Evolutionary conservation across 2,329 filamentous ascomycete species (phyloP).

Genomic region (Monosporascus sp.): DNA sequence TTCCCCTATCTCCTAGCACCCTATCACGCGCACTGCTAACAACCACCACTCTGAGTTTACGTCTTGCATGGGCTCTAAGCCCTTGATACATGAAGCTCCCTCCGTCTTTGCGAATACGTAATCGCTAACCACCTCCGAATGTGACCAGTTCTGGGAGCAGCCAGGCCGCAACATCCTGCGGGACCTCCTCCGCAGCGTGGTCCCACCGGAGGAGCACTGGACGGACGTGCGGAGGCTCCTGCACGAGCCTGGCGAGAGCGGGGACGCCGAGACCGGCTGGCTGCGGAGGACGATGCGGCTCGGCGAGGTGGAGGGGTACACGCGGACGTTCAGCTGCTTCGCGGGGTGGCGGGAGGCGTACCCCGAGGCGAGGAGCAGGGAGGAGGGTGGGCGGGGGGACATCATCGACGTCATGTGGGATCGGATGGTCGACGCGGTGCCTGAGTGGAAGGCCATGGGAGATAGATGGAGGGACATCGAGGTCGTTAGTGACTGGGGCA

Average conservation of each 20-base stretch:
- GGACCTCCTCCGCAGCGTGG: conserved; percentile 44
- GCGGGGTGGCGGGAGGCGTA: conserved; percentile 54
- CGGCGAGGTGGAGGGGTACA: conserved; percentile 56
- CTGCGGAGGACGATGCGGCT: conserved; percentile 50
- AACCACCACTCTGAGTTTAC: too few species aligned
- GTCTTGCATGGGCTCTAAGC: too few species aligned
- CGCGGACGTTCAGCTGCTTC: conserved; percentile 56
- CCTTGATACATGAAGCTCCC: too few species aligned
- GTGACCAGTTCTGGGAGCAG: conserved; percentile 52
- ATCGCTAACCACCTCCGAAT: too few species aligned
- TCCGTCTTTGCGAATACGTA: too few species aligned
- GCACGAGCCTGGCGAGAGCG: conserved; percentile 49
- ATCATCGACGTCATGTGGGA: conserved; percentile 60
- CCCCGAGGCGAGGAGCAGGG: conserved; percentile 42
- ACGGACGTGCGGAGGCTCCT: conserved; percentile 46
- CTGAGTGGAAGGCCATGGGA: conserved; percentile 44
- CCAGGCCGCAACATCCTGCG: conserved; percentile 53
- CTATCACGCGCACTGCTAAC: too few species aligned
- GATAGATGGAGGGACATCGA: conserved; percentile 48
- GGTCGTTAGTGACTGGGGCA: conserved; percentile 58
- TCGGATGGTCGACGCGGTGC: conserved; percentile 48
- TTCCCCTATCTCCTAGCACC: too few species aligned
- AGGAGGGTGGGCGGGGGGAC: conserved; percentile 54
- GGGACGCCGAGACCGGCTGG: conserved; percentile 37
- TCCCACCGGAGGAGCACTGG: conserved; percentile 49